Evolutionary conservation across 164 flowering plant genomes (phyloP), one percentile per base, ranked within the genome.

Genomic region (Stephania yunnanensis): DNA sequence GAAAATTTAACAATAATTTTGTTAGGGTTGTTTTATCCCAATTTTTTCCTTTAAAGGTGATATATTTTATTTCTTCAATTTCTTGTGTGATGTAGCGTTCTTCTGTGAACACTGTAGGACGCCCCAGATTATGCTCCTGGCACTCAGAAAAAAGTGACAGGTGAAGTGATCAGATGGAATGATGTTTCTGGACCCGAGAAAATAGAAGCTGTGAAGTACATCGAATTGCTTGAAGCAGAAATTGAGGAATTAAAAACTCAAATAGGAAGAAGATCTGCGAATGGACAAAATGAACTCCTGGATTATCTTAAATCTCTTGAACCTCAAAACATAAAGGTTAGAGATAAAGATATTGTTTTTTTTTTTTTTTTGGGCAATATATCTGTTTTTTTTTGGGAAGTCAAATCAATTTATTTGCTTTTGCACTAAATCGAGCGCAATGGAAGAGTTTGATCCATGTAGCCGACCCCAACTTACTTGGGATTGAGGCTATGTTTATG

Each of bases 161-260:
- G 99, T 70, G 99, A 95, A 85, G 96, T 95, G 70, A 92, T 95
- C 73, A 81, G 90, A 82, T 95, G 99, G 99, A 92, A 92, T 83
- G 89, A 86, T 86, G 85, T 93, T 67, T 91, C 98, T 76, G 99
- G 99, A 75, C 86, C 88, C 10, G 99, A 95, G 83, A 88, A 78
- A 82, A 91, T 95, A 42, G 99, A 95, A 80, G 99, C 93, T 11
- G 88, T 83, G 73, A 93, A 88, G 78, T 95, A 95, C 77, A 95
- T 95, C 30, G 99, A 95, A 83, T 83, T 92, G 72, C 94, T 93
- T 74, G 99, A 95, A 84, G 95, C 93, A 75, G 98, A 95, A 87
- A 86, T 95, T 71, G 99, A 95, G 84, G 98, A 93, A 81, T 77
- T 95, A 64, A 93, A 88, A 78, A 85, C 78, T 67, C 99, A 93